Conservation (phyloP, 371 early-diverging fungal species). For the Basidiobolus meristosporus region DNA sequence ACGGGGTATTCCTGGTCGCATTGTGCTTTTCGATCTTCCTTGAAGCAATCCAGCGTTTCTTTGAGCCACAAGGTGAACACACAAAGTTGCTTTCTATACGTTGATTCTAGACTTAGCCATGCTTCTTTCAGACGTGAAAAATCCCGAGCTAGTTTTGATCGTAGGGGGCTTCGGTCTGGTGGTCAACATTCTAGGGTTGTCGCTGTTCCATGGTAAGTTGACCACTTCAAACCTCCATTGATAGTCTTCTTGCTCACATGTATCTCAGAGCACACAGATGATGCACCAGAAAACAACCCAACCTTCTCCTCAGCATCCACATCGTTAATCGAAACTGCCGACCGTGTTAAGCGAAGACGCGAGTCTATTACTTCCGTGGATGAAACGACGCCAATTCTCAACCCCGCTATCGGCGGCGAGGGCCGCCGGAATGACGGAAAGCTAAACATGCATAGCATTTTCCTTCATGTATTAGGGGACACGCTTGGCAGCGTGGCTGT, state of each 20-base stretch:
- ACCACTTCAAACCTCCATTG: no score
- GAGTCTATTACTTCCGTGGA: no score
- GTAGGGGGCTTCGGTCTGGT: slow-evolving; percentile 68
- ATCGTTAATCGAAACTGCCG: slow-evolving; percentile 14
- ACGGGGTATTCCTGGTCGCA: slow-evolving; percentile 74
- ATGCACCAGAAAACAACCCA: no score
- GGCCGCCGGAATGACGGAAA: slow-evolving; percentile 28
- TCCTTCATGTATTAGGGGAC: slow-evolving; percentile 90
- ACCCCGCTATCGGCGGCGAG: no score
- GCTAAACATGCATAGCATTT: slow-evolving; percentile 82
- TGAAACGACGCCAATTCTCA: no score
- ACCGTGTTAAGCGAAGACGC: no score
- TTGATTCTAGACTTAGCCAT: no score
- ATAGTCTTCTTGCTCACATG: no score
- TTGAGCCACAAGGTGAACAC: slow-evolving; percentile 12
- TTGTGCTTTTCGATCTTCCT: slow-evolving; percentile 75
- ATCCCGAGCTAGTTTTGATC: slow-evolving; percentile 61
- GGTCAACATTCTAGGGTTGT: slow-evolving; percentile 67
- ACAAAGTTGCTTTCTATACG: no score
- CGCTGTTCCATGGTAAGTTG: slow-evolving; percentile 68
- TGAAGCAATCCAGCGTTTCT: slow-evolving; percentile 72
- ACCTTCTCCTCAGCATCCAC: slow-evolving; percentile 14
- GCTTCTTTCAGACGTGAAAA: slow-evolving; percentile 41
- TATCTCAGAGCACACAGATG: no score
- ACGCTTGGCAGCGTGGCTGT: slow-evolving; percentile 85